These are phyloP conservation scores for Dorcoceras hygrometricum DNA, from an alignment of 257 asterid species.

Conservation along the genomic window DNA sequence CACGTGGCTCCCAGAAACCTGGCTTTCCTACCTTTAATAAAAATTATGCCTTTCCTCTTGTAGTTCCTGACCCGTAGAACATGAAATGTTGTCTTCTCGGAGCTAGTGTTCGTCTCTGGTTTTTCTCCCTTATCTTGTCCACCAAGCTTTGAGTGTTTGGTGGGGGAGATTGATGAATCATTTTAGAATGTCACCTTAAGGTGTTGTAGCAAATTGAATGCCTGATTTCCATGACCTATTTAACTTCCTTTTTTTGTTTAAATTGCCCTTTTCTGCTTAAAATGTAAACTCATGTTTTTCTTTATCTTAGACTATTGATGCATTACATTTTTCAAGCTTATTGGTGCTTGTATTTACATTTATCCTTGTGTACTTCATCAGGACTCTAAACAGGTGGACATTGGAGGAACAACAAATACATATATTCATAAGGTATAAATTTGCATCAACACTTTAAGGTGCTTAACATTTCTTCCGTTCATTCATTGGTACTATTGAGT, in stretches of 20 bases:
- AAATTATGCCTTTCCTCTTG: background rate
- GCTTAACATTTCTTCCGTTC: slow-evolving; percentile 6
- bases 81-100: background rate
- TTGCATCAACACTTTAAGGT: slow-evolving; percentile 5
- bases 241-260: background rate
- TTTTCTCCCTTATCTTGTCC: background rate
- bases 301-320: background rate
- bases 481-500: background rate
- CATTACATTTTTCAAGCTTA: background rate
- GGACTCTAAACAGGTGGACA: slow-evolving; percentile 38
- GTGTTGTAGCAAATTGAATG: background rate
- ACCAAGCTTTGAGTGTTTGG: background rate
- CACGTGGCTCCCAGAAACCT: background rate
- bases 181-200: background rate
- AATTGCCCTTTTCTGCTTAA: too few relatives aligned
- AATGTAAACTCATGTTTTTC: background rate
- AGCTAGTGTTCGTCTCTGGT: background rate
- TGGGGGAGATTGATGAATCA: background rate
- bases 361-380: slow-evolving; percentile 20
- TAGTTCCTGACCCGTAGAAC: background rate
- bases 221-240: background rate
- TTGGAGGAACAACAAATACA: slow-evolving; percentile 45
- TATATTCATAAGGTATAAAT: slow-evolving; percentile 61
- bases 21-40: background rate
- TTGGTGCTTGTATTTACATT: background rate